phyloP scores from a whole-genome alignment of 2,329 filamentous ascomycete species.

The Pseudocercospora pini-densiflorae region DNA sequence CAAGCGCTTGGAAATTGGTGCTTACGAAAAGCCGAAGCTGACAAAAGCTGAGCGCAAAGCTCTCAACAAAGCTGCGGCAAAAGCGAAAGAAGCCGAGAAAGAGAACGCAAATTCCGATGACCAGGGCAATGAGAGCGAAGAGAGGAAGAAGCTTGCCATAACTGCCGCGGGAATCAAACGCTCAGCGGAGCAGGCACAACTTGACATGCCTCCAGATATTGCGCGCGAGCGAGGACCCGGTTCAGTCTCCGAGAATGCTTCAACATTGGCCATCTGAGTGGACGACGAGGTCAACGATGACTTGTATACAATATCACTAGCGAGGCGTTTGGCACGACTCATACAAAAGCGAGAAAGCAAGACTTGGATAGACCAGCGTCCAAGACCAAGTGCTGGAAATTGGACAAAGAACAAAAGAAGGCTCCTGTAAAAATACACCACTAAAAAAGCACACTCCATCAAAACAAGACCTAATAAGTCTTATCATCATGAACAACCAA shows the following conservation, averaged over 20 bases:
- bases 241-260: constrained; percentile 28
- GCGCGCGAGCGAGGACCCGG: constrained; percentile 27
- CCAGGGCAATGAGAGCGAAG: constrained; percentile 45
- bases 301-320: background rate
- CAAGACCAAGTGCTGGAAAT: constrained; percentile 7
- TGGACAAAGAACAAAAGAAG: background rate
- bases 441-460: no score
- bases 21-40: constrained; percentile 53
- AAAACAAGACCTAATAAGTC: no score
- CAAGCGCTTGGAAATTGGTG: constrained; percentile 59
- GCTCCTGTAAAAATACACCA: background rate
- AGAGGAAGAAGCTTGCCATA: constrained; percentile 21
- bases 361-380: background rate
- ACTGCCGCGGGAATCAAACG: constrained; percentile 29
- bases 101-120: constrained; percentile 56
- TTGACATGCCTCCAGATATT: constrained; percentile 31
- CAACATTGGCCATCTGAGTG: constrained; percentile 25
- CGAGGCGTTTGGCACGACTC: background rate
- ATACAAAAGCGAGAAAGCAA: background rate
- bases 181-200: constrained; percentile 27
- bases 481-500: no score
- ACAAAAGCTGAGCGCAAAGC: constrained; percentile 52
- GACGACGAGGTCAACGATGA: background rate
- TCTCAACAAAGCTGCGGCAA: constrained; percentile 40
- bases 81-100: constrained; percentile 52